Evolutionary conservation across 176 grass and related monocot species (phyloP), one percentile per base, ranked within the genome.

Genomic region (Lolium multiflorum): DNA sequence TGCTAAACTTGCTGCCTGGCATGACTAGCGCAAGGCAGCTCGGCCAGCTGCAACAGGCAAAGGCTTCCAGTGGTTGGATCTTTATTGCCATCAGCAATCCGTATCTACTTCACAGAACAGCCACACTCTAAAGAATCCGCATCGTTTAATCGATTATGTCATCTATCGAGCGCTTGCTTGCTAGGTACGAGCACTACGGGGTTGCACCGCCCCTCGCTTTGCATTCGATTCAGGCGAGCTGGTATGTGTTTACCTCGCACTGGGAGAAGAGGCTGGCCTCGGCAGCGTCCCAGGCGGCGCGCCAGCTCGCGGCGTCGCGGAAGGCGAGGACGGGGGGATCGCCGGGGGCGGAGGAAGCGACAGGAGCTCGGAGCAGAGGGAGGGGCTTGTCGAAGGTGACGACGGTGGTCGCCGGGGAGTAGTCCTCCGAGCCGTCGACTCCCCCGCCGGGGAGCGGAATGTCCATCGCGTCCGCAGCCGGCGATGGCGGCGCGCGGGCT

Each of bases 301-400:
- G 38, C 89, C 89, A 91, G 76, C 81, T 84, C 48, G 76, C 74
- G 76, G 85, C 67, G 76, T 84, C 81, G 26, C 75, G 85, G 68
- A 91, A 91, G 67, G 89, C 89, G 58, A 87, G 85, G 56, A 84
- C 58, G 26, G 85, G 75, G 14, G 4, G 7, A 7, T 84, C 89
- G 57, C 41, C 25, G 13, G 21, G 12, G 10, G 13, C 6, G 75
- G 84, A 6, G 9, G 83, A 75, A 4, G 47, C 38, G 11, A 87
- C 76, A 3, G 89, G 85, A 25, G 81, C 76, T 6, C 89, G 85
- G 26, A 91, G 89, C 25, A 87, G 85, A 4, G 85, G 85, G 59
- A 84, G 89, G 8, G 89, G 89, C n/a, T 44, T 69, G 43, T 84
- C 61, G 85, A 88, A 91, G 60, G 28, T 73, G 44, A 82, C 43